Percentiles rank a stretch among this genome's conserved stretches.
Evolutionary conservation across 2,329 filamentous ascomycete genomes (phyloP).

Genomic region (Nemania abortiva): DNA sequence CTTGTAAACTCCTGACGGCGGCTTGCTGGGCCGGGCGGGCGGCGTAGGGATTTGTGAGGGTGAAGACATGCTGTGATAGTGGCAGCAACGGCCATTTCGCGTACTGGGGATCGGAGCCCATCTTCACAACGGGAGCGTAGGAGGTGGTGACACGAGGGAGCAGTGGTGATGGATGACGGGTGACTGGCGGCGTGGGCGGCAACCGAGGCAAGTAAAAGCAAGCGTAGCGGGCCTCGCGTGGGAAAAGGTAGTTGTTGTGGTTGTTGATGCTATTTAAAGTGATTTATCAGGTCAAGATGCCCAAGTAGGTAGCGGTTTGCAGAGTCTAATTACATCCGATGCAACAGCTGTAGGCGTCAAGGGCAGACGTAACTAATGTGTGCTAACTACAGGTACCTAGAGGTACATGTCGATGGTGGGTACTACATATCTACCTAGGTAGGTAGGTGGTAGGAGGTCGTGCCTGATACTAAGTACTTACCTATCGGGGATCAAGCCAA

Average conservation of each 20-base stretch:
- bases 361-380: constrained; percentile 44
- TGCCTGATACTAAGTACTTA: not conserved
- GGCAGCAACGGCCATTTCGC: constrained; percentile 86
- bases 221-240: not conserved
- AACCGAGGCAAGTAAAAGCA: not conserved
- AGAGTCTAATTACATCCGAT: not conserved
- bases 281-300: not conserved
- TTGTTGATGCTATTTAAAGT: constrained; percentile 1
- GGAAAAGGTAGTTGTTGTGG: not conserved
- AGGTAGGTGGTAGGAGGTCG: no score
- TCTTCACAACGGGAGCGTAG: constrained; percentile 57
- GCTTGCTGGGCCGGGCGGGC: constrained; percentile 74
- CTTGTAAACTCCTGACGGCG: constrained; percentile 79
- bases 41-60: constrained; percentile 83
- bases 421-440: no score
- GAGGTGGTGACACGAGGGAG: not conserved
- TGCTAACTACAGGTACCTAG: no score
- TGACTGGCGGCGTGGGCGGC: not conserved
- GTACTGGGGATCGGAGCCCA: constrained; percentile 86
- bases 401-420: no score
- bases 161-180: not conserved
- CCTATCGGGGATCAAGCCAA: constrained; percentile 27
- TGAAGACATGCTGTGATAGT: constrained; percentile 87
- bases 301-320: constrained; percentile 3
- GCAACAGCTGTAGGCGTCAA: constrained; percentile 43